Evolutionary conservation across 1,284 basidiomycete genomes (phyloP), one percentile per base, ranked within the genome.

Genomic region (Ganoderma boninense): DNA sequence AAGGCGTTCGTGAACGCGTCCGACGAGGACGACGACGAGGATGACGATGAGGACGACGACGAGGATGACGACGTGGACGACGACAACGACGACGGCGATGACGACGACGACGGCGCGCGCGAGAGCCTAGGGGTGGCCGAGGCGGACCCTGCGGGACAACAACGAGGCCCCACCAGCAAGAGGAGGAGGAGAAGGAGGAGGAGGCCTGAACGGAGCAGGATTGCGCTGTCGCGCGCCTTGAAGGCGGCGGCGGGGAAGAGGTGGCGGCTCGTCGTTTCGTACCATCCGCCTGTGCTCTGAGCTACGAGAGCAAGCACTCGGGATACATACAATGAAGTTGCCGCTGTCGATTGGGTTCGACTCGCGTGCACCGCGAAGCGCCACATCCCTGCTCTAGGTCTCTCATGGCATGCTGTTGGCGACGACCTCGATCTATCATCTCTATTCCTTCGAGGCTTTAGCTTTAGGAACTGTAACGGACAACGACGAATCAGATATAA

Each of bases 211-310:
- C 32, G 54, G 20, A 60, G 49, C 26, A 57, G 14, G 35, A 14
- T 29, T 5, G 62, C 60, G 32, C 65, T 67, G 44, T 62, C 64
- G 46, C 38, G 56, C 43, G 71, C 67, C 52, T 43, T 73, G 71
- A 61, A 52, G 62, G 52, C 35, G 14, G 52, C 67, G 20, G 67
- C 65, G 20, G 20, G 60, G 23, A 63, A 70, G 60, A 29, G 32
- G 29, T 73, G 71, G 71, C 63, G 71, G 65, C 13, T 69, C 14
- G 62, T 73, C 32, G 35, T 73, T 6, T 43, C 64, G 56, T 73
- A 70, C 67, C 67, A 66, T 20, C 64, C 67, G 13, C 67, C 65
- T 2, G 66, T 72, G n/a, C n/a, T n/a, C n/a, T n/a, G n/a, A n/a
- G n/a, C n/a, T n/a, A n/a, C n/a, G n/a, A n/a, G n/a, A n/a, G n/a